Percentiles rank a stretch among this genome's conserved stretches.
phyloP scores from a whole-genome alignment of 352 stramenopile species.

The Phytophthora lateralis region DNA sequence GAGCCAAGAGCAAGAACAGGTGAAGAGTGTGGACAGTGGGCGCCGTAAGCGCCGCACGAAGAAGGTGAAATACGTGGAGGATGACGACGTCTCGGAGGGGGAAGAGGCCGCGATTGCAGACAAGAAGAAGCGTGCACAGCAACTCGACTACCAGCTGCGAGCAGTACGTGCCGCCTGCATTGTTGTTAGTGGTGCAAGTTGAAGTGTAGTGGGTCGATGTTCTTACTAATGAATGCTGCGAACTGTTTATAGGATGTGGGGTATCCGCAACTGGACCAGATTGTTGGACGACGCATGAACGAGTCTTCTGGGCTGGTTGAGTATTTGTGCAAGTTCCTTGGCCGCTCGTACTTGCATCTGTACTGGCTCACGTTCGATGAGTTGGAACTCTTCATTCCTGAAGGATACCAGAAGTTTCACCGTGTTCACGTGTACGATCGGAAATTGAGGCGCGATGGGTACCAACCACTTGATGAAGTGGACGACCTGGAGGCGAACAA shows the following conservation, averaged over 20 bases:
- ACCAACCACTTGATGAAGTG: conserved; percentile 86
- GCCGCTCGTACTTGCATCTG: conserved; percentile 87
- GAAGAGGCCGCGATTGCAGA: conserved; percentile 59
- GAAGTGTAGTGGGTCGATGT: not conserved
- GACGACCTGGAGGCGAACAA: conserved; percentile 89
- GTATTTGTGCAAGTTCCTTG: conserved; percentile 90
- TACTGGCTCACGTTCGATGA: conserved; percentile 91
- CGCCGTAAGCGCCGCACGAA: conserved; percentile 60
- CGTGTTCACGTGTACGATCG: conserved; percentile 86
- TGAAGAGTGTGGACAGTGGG: conserved; percentile 19
- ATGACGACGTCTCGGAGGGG: conserved; percentile 71
- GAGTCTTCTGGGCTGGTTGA: conserved; percentile 69
- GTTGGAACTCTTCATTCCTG: conserved; percentile 82
- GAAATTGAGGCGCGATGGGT: conserved; percentile 81
- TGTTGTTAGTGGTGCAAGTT: conserved; percentile 2
- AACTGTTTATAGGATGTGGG: conserved; percentile 49
- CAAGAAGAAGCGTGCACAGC: conserved; percentile 75
- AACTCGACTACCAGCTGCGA: conserved; percentile 77
- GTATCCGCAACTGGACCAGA: conserved; percentile 80
- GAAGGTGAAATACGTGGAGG: conserved; percentile 78
- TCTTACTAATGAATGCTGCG: conserved; percentile 8
- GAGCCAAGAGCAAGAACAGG: not conserved
- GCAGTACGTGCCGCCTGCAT: conserved; percentile 29
- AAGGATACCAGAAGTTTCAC: conserved; percentile 87
- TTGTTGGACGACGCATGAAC: conserved; percentile 85